Evolutionary conservation across 768 basidiomycete species (phyloP).

Genomic region (Boletellus sp.): DNA sequence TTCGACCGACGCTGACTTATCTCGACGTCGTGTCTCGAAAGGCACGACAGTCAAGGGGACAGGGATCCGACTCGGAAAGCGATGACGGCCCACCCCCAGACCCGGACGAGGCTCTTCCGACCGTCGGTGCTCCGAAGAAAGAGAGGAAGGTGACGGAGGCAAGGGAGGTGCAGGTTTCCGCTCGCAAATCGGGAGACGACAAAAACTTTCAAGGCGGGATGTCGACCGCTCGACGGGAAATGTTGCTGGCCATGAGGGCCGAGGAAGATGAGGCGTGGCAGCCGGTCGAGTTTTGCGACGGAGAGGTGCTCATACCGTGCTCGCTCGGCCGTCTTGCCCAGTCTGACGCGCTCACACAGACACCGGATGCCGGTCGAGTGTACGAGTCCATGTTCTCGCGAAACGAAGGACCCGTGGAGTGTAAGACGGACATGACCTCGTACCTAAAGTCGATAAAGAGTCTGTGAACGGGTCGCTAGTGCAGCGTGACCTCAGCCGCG

Average conservation of each 20-base stretch:
- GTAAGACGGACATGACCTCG: conserved; percentile 51
- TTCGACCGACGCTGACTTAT: conserved; percentile 80
- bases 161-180: conserved; percentile 75
- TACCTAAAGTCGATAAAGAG: conserved; percentile 59
- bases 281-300: conserved; percentile 60
- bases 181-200: conserved; percentile 62
- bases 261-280: conserved; percentile 82
- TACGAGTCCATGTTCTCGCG: conserved; percentile 66
- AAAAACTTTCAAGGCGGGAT: conserved; percentile 62
- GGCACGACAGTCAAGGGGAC: conserved; percentile 45
- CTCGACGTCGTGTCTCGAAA: conserved; percentile 70
- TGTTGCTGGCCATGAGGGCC: conserved; percentile 64
- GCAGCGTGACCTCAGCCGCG: neutral
- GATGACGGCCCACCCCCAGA: conserved; percentile 79
- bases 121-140: conserved; percentile 42
- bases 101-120: conserved; percentile 62
- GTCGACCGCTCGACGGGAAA: conserved; percentile 69
- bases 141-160: conserved; percentile 60
- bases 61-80: conserved; percentile 61
- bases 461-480: conserved; percentile 28
- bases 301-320: conserved; percentile 46
- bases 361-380: conserved; percentile 49
- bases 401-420: conserved; percentile 46
- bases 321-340: neutral
- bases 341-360: conserved; percentile 39